phyloP scores from a whole-genome alignment of 2,329 filamentous ascomycete species.

The Drechslerella coelobrocha region DNA sequence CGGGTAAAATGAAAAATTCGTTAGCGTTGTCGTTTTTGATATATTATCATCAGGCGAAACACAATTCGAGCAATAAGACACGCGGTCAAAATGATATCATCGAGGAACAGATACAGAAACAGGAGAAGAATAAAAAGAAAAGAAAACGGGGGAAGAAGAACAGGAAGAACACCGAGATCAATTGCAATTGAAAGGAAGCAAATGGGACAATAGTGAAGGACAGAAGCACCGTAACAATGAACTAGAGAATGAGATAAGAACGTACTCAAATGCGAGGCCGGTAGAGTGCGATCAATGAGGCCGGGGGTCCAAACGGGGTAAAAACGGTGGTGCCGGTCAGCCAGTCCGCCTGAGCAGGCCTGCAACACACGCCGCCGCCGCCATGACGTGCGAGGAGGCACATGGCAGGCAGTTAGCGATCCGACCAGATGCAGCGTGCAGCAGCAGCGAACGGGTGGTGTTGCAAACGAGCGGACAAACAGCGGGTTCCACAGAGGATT shows the following conservation, averaged over 20 bases:
- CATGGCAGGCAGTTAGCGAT: slow-evolving; percentile 41
- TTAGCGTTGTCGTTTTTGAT: slow-evolving; percentile 47
- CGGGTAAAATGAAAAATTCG: slow-evolving; percentile 47
- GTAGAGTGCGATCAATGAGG: not conserved
- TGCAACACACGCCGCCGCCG: slow-evolving; percentile 44
- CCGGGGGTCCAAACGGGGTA: not conserved
- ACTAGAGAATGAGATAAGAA: not conserved
- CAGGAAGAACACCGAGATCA: too few relatives aligned
- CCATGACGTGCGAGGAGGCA: slow-evolving; percentile 4
- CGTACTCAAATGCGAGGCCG: too few relatives aligned
- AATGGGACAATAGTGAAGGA: not conserved
- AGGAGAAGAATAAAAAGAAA: not conserved
- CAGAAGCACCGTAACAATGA: not conserved
- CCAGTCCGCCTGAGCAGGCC: not conserved
- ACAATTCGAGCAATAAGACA: not conserved
- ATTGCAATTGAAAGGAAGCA: not conserved
- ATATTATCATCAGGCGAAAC: slow-evolving; percentile 11
- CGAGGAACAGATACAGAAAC: not conserved
- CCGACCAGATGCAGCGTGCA: slow-evolving; percentile 12
- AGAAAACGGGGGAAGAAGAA: too few relatives aligned
- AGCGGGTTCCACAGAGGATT: slow-evolving; percentile 28
- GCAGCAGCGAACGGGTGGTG: not conserved
- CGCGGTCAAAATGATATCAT: slow-evolving; percentile 18
- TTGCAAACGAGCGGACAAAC: not conserved
- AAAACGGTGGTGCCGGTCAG: slow-evolving; percentile 1